Percentiles rank a stretch among this genome's conserved stretches.
These are phyloP conservation scores for Torrubiella hemipterigena DNA, from an alignment of 2,329 filamentous ascomycete species.

Conservation along the genomic window DNA sequence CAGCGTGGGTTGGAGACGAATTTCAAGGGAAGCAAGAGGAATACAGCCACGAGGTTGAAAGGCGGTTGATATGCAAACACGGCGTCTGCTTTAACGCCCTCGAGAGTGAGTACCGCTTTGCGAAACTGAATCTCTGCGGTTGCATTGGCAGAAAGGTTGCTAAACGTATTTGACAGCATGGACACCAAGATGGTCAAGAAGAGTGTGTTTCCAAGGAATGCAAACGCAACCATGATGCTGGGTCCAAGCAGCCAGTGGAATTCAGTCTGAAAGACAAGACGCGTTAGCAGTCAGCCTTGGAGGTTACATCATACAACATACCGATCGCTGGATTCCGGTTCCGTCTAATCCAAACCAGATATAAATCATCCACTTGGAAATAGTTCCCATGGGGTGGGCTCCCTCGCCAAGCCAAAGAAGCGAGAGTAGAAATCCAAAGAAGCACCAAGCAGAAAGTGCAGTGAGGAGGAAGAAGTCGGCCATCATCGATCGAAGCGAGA, in stretches of 20 bases:
- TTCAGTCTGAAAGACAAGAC: constrained; percentile 40
- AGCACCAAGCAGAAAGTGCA: constrained; percentile 68
- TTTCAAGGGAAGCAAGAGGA: constrained; percentile 65
- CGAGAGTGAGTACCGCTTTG: constrained; percentile 67
- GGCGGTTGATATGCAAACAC: constrained; percentile 75
- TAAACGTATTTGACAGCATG: constrained; percentile 76
- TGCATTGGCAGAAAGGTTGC: constrained; percentile 63
- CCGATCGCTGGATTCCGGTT: constrained; percentile 46
- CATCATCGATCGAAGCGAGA: constrained; percentile 76
- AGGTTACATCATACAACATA: constrained; percentile 16
- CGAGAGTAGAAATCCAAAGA: constrained; percentile 68
- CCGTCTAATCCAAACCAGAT: constrained; percentile 86
- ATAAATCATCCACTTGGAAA: constrained; percentile 85
- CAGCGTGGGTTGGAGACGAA: constrained; percentile 68
- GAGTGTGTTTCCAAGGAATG: constrained; percentile 75
- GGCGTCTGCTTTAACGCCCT: constrained; percentile 75
- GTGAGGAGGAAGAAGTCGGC: constrained; percentile 72
- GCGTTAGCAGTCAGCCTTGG: constrained; percentile 1
- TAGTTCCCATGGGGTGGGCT: constrained; percentile 48
- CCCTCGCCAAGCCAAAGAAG: constrained; percentile 67
- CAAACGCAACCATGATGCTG: constrained; percentile 69
- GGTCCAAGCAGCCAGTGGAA: constrained; percentile 75
- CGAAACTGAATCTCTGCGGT: constrained; percentile 78
- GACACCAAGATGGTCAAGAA: constrained; percentile 85
- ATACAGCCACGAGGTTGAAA: constrained; percentile 69